Percentiles rank a stretch among this genome's conserved stretches.
These are phyloP conservation scores for Toxoplasma gondii DNA, from an alignment of 169 alveolate species.

Conservation along the genomic window DNA sequence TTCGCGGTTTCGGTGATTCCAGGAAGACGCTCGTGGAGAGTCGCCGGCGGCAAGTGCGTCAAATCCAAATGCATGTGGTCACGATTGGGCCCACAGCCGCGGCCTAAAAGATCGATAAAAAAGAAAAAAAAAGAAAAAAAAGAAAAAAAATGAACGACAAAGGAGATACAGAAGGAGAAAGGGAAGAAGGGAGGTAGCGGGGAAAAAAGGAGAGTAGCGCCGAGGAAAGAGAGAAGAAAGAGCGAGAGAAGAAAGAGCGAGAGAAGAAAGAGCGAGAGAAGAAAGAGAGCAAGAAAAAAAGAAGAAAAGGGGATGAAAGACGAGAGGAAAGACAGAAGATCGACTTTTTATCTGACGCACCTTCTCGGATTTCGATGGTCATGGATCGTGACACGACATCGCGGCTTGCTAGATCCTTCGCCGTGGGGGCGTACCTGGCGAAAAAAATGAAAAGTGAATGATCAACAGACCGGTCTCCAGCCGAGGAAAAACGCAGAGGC, in stretches of 20 bases:
- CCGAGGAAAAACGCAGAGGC: neutral
- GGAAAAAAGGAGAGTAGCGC: too few relatives aligned
- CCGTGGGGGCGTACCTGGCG: slow-evolving; percentile 75
- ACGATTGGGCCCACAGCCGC: slow-evolving; percentile 95
- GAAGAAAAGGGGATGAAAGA: too few relatives aligned
- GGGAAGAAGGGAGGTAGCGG: neutral
- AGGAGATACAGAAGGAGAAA: neutral
- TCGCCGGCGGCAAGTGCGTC: slow-evolving; percentile 94
- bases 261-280: neutral
- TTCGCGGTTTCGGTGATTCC: slow-evolving; percentile 97
- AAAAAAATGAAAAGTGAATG: neutral
- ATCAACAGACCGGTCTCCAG: neutral
- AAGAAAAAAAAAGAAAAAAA: neutral
- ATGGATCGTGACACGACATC: slow-evolving; percentile 98
- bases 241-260: neutral
- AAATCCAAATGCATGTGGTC: slow-evolving; percentile 94
- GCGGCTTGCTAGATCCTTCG: slow-evolving; percentile 95
- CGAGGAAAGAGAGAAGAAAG: too few relatives aligned
- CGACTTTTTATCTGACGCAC: too few relatives aligned
- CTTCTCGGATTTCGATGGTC: slow-evolving; percentile 96
- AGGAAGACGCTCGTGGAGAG: slow-evolving; percentile 94
- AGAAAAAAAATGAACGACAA: neutral
- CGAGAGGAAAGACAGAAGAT: neutral
- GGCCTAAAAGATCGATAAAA: slow-evolving; percentile 17
- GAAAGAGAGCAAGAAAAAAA: too few relatives aligned